Percentiles rank a stretch among this genome's conserved stretches.
phyloP scores from a whole-genome alignment of 805 yeast species.

The Hanseniaspora vineae region DNA sequence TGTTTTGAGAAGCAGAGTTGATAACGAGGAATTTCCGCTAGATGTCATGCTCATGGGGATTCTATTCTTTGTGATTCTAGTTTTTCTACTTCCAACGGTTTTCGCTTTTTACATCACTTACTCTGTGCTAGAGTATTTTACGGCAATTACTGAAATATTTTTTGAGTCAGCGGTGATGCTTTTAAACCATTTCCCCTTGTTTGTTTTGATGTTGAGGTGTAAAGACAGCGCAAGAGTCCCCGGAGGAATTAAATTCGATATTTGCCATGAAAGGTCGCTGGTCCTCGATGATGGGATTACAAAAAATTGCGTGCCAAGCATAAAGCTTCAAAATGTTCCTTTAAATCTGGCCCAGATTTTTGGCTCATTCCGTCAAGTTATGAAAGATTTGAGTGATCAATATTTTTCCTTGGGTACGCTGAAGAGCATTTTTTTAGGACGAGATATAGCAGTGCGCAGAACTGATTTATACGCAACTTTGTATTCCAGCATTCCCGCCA shows the following conservation, averaged over 20 bases:
- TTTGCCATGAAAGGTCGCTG: too few species aligned
- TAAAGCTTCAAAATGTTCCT: conserved; percentile 30
- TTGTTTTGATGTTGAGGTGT: conserved; percentile 62
- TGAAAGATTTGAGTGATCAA: conserved; percentile 27
- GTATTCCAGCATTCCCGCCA: conserved; percentile 39
- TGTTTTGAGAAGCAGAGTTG: conserved; percentile 72
- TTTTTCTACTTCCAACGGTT: conserved; percentile 77
- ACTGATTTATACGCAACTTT: conserved; percentile 35
- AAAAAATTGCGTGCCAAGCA: conserved; percentile 2
- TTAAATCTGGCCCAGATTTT: conserved; percentile 33
- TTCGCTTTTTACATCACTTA: conserved; percentile 72
- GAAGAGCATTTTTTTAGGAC: conserved; percentile 31
- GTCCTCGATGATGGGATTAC: too few species aligned
- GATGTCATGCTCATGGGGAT: conserved; percentile 87
- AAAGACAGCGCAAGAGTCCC: conserved; percentile 67
- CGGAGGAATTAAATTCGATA: conserved; percentile 32
- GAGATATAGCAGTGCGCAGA: conserved; percentile 32
- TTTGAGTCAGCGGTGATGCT: conserved; percentile 50
- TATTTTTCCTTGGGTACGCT: conserved; percentile 32
- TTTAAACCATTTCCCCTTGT: conserved; percentile 76
- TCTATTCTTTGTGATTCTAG: conserved; percentile 63
- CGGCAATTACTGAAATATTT: conserved; percentile 34
- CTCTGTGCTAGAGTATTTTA: conserved; percentile 41
- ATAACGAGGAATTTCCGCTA: conserved; percentile 68
- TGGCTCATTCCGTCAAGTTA: conserved; percentile 31